These are phyloP conservation scores for Pythium grandisporangium DNA, from an alignment of 352 stramenopile species.

Conservation along the genomic window DNA sequence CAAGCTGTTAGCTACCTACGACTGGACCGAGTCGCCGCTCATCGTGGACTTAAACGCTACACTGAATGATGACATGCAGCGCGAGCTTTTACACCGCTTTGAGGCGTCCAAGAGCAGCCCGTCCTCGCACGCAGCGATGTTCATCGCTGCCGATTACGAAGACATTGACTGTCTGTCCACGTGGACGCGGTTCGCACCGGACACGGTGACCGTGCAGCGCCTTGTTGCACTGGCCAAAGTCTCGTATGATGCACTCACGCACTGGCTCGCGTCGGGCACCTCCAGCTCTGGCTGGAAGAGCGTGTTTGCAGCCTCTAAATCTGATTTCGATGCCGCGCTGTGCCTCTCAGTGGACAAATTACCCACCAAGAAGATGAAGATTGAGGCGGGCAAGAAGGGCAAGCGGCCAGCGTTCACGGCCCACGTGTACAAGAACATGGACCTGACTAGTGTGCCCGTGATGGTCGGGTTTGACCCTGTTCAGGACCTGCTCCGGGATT, in stretches of 20 bases:
- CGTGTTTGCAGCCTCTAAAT: conserved; percentile 38
- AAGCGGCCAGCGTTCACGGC: conserved; percentile 66
- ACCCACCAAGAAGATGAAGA: conserved; percentile 53
- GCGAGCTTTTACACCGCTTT: conserved; percentile 67
- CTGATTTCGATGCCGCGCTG: conserved; percentile 59
- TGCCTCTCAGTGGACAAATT: conserved; percentile 38
- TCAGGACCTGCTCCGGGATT: conserved; percentile 43
- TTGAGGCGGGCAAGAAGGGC: conserved; percentile 17
- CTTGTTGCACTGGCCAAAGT: conserved; percentile 47
- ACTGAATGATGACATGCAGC: conserved; percentile 47
- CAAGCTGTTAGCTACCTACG: conserved; percentile 54
- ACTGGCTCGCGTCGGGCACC: conserved; percentile 48
- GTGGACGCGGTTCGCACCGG: conserved; percentile 60
- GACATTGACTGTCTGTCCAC: conserved; percentile 71
- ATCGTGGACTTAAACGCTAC: conserved; percentile 64
- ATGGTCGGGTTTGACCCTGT: conserved; percentile 73
- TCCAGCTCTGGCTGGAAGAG: conserved; percentile 53
- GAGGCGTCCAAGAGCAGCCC: conserved; percentile 54
- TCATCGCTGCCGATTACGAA: conserved; percentile 74
- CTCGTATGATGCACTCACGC: conserved; percentile 41
- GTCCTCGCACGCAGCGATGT: conserved; percentile 59
- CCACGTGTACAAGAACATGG: conserved; percentile 85
- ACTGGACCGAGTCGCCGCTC: conserved; percentile 68
- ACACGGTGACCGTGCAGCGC: conserved; percentile 57
- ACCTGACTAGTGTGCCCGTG: conserved; percentile 46